Evolutionary conservation across 495 filamentous ascomycete species (phyloP).

Genomic region (Halenospora varia): DNA sequence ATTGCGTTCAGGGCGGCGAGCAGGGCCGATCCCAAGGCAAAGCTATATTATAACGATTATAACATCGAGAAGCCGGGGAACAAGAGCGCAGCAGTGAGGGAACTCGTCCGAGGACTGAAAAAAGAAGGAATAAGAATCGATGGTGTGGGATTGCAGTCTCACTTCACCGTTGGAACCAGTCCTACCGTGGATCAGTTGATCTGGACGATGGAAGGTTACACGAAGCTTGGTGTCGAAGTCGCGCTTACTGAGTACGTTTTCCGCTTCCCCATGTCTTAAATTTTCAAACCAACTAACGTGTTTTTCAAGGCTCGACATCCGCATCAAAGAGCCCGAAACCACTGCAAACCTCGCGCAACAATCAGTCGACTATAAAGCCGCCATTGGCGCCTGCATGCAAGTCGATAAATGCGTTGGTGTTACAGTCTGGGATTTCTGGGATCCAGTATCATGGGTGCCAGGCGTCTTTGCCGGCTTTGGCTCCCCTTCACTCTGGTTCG

Average conservation of each 20-base stretch:
- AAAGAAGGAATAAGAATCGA: slow-evolving; percentile 54
- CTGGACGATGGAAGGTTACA: slow-evolving; percentile 43
- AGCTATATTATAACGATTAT: slow-evolving; percentile 70
- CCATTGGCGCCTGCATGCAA: slow-evolving; percentile 54
- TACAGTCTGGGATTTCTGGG: slow-evolving; percentile 60
- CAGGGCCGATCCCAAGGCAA: slow-evolving; percentile 50
- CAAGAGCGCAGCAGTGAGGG: slow-evolving; percentile 38
- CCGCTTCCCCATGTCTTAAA: too few relatives aligned
- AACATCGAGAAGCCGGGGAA: slow-evolving; percentile 54
- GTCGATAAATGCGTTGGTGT: slow-evolving; percentile 59
- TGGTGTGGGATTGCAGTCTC: slow-evolving; percentile 61
- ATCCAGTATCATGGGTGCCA: slow-evolving; percentile 59
- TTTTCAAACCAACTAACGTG: too few relatives aligned
- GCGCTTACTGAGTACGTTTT: slow-evolving; percentile 60
- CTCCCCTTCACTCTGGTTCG: slow-evolving; percentile 48
- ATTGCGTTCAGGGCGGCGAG: slow-evolving; percentile 50
- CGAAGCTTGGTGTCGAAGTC: slow-evolving; percentile 51
- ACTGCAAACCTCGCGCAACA: slow-evolving; percentile 50
- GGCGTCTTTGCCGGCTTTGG: slow-evolving; percentile 50
- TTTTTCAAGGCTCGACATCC: too few relatives aligned
- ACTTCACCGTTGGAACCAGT: slow-evolving; percentile 53
- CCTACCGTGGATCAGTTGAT: slow-evolving; percentile 45
- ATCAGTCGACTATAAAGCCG: slow-evolving; percentile 47
- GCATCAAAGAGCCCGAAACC: slow-evolving; percentile 41
- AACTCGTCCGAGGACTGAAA: slow-evolving; percentile 50